Percentiles rank a stretch among this genome's conserved stretches.
phyloP scores from a whole-genome alignment of 2,329 filamentous ascomycete genomes.

The Ceratocystis ficicola region DNA sequence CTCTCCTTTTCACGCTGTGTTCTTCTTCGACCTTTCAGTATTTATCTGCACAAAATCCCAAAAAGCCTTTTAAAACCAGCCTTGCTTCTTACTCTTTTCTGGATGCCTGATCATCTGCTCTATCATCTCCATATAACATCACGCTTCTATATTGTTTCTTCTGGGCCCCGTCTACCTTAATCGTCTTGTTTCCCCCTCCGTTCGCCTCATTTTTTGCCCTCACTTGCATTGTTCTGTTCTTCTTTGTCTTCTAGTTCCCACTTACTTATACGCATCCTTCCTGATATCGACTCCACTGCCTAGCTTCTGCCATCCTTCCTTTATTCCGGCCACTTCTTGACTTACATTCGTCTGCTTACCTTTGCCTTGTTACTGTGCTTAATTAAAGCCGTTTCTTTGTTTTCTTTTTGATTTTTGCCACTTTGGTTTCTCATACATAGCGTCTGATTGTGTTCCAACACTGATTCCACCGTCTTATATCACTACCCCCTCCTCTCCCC shows the following conservation, averaged over 20 bases:
- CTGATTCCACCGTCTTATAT: neutral
- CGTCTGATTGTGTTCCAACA: neutral
- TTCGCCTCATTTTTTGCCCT: neutral
- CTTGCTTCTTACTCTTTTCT: neutral
- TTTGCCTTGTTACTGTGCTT: conserved; percentile 5
- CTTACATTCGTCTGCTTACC: neutral
- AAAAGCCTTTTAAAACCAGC: neutral
- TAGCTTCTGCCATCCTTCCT: neutral
- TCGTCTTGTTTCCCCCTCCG: neutral
- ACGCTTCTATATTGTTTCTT: no score
- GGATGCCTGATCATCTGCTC: neutral
- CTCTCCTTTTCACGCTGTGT: neutral
- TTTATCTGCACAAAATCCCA: neutral
- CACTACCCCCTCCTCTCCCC: neutral
- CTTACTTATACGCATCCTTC: conserved; percentile 9
- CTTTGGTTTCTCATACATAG: neutral
- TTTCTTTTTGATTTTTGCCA: neutral
- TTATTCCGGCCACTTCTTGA: neutral
- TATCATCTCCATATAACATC: neutral
- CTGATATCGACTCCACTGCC: neutral
- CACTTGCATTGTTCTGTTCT: neutral
- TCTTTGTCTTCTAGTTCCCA: neutral
- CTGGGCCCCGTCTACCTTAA: neutral
- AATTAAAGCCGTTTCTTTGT: neutral
- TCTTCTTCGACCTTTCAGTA: neutral